These are phyloP conservation scores for Yamadazyma songkhlaensis DNA, from an alignment of 1,139 yeast species.

Conservation along the genomic window DNA sequence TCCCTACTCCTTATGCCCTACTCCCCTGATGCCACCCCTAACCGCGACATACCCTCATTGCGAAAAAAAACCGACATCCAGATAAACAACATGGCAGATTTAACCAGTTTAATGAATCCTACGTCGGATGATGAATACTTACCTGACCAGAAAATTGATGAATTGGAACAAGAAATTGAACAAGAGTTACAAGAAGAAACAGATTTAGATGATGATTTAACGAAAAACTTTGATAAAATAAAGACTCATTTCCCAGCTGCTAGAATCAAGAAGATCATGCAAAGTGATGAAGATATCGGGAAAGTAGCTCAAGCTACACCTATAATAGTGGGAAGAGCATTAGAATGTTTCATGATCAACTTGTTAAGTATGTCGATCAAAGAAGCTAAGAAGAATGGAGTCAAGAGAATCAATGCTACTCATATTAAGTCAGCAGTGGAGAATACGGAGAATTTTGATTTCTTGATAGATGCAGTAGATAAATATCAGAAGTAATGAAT, in stretches of 20 bases:
- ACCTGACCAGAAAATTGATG: not conserved
- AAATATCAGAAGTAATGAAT: constrained; percentile 38
- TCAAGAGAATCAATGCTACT: constrained; percentile 78
- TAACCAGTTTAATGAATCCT: constrained; percentile 17
- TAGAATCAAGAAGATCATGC: constrained; percentile 93
- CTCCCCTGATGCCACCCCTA: not conserved
- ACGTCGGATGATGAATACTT: constrained; percentile 9
- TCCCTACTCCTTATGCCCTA: too few relatives aligned
- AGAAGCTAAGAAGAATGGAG: constrained; percentile 74
- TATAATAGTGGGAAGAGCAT: constrained; percentile 89
- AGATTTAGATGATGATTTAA: constrained; percentile 29
- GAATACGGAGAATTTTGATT: constrained; percentile 88
- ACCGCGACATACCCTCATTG: not conserved
- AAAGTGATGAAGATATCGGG: constrained; percentile 96
- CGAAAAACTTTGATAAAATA: constrained; percentile 48
- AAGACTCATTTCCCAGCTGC: constrained; percentile 98
- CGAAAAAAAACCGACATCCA: not conserved
- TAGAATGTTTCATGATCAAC: constrained; percentile 88
- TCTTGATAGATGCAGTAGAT: constrained; percentile 70
- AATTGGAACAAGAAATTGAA: not conserved
- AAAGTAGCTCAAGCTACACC: constrained; percentile 99
- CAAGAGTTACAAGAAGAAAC: constrained; percentile 3
- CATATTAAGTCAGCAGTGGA: constrained; percentile 84
- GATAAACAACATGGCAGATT: constrained; percentile 11
- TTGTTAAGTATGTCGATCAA: constrained; percentile 80